Evolutionary conservation across 345 rosid species (phyloP), one percentile per base, ranked within the genome.

Genomic region (Melaleuca quinquenervia): DNA sequence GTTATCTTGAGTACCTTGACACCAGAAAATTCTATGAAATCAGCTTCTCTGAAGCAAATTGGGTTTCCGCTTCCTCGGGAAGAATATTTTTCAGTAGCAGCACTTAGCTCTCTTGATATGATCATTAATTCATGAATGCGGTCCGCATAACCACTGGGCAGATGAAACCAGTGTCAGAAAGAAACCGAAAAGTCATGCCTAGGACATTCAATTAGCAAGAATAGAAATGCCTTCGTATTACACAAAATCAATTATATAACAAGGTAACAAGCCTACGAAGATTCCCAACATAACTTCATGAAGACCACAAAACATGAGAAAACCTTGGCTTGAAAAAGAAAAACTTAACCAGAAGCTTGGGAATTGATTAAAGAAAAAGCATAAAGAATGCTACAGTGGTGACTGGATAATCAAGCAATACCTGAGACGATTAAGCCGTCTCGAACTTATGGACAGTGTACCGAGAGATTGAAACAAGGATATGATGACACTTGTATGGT

Each of bases 371-470:
- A 70, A 70, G 80, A 41, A 70, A 70, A 70, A 70, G 78, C 13
- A 70, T 44, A 70, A 36, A 70, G 48, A 70, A 70, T 70, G 80
- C 48, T 36, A 36, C 48, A 15, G 26, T 32, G 45, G 84, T 6
- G 52, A 62, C 8, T n/a, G 48, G 80, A 32, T 21, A 70, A 45
- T 84, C 87, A 75, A 50, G 16, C 52, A 54, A 41, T 96, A 97
- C 99, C 99, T 96, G 89, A 98, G 97, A 83, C 99, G 96, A 91
- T 91, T 96, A 83, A 98, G 94, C 85, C 93, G 93, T 85, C 98
- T 94, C 86, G 99, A 95, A 87, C 99, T 98, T 86, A 90, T 92
- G 89, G 99, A 94, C 88, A 98, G 98, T 64, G 98, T 96, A 90
- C 99, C 99, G 82, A 98, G 87, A 26, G 99, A 93, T 89, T 95